These are phyloP conservation scores for Pseudocercospora fuligena DNA, from an alignment of 2,329 filamentous ascomycete species.

Conservation along the genomic window DNA sequence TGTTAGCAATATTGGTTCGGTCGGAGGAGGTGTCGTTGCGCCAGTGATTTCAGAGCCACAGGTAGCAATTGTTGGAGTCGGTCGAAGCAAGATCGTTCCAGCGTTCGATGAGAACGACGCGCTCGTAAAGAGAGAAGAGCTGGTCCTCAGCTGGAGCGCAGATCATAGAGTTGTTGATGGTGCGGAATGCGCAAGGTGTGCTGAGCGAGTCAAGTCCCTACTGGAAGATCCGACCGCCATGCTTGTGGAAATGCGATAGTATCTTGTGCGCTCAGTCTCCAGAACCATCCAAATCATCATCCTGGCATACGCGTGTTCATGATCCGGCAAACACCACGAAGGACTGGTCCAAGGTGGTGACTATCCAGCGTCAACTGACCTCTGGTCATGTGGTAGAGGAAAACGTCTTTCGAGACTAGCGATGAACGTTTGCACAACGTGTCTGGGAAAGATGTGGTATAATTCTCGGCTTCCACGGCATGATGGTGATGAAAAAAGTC, in stretches of 20 bases:
- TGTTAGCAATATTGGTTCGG: slow-evolving; percentile 93
- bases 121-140: slow-evolving; percentile 77
- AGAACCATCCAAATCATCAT: too few relatives aligned
- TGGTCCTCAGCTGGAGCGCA: slow-evolving; percentile 94
- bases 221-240: slow-evolving; percentile 87
- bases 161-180: slow-evolving; percentile 95
- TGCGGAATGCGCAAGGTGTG: slow-evolving; percentile 89
- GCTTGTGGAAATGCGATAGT: slow-evolving; percentile 76
- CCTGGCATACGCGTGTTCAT: too few relatives aligned
- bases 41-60: slow-evolving; percentile 91
- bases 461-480: not conserved
- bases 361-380: not conserved
- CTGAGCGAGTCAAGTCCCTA: slow-evolving; percentile 75
- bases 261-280: too few relatives aligned
- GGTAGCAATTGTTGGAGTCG: slow-evolving; percentile 89
- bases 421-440: not conserved
- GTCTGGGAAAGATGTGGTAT: not conserved
- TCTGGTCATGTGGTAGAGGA: not conserved
- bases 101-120: slow-evolving; percentile 66
- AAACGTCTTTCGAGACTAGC: not conserved
- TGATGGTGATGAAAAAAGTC: not conserved
- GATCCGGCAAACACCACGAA: too few relatives aligned
- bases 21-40: slow-evolving; percentile 88
- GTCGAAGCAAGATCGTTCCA: slow-evolving; percentile 78
- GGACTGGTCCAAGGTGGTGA: not conserved